A percentile compares a stretch with the other conserved stretches of the same genome.
Evolutionary conservation across 2,329 filamentous ascomycete species (phyloP).

Genomic region (Nemania sp.): DNA sequence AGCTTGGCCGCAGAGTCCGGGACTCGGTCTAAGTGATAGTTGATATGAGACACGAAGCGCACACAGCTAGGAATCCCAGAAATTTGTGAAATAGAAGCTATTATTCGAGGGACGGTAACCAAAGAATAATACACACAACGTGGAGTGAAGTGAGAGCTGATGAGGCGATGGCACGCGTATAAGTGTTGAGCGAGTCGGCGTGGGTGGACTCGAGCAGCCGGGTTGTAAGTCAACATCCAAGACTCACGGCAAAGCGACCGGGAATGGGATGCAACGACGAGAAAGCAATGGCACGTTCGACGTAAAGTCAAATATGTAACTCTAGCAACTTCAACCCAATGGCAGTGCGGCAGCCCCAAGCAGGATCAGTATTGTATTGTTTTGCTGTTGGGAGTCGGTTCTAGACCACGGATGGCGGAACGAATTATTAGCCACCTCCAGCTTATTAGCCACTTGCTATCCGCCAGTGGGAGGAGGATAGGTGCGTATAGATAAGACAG

Average conservation of each 20-base stretch:
- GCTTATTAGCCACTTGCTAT: too few relatives aligned
- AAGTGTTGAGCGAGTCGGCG: background rate
- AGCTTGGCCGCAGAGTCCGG: slow-evolving; percentile 11
- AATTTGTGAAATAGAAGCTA: background rate
- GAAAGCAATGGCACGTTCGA: background rate
- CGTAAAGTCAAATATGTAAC: background rate
- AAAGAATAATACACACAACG: background rate
- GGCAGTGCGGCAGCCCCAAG: background rate
- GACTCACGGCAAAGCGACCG: background rate
- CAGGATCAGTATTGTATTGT: too few relatives aligned
- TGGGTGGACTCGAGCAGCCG: background rate
- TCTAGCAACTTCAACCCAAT: background rate
- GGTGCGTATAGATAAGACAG: background rate
- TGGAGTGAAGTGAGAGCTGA: background rate
- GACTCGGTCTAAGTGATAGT: background rate
- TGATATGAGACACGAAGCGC: too few relatives aligned
- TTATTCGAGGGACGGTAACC: background rate
- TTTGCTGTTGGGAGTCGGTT: background rate
- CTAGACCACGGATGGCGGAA: background rate
- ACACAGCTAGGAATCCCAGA: background rate
- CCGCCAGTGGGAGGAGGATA: too few relatives aligned
- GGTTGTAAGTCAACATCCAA: background rate
- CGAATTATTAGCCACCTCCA: background rate
- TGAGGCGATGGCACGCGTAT: background rate
- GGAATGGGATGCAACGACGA: background rate